These are phyloP conservation scores for Picochlorum sp. DNA, from an alignment of 139 green algal genomes.

Conservation along the genomic window DNA sequence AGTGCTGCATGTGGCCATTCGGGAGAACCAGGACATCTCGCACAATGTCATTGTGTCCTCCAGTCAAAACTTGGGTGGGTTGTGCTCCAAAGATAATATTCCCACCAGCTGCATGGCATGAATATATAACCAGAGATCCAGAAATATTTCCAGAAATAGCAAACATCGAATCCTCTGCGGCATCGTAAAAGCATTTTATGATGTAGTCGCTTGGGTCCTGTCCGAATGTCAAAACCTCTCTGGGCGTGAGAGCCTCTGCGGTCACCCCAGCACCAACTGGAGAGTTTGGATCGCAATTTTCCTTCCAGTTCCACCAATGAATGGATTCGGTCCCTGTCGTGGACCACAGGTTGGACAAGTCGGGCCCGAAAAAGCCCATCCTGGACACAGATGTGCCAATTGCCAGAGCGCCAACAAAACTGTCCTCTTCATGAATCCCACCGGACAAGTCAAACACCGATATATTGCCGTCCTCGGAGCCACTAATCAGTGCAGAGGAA, in stretches of 20 bases:
- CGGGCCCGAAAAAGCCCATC: constrained; percentile 51
- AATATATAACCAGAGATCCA: constrained; percentile 18
- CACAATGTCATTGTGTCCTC: not conserved
- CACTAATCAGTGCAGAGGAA: constrained; percentile 36
- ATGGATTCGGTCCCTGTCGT: constrained; percentile 58
- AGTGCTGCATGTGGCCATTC: no score
- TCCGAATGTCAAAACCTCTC: not conserved
- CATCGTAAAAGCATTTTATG: constrained; percentile 49
- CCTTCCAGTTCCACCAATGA: constrained; percentile 72
- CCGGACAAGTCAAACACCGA: constrained; percentile 55
- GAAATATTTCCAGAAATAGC: constrained; percentile 43
- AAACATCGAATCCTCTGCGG: constrained; percentile 30
- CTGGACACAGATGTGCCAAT: constrained; percentile 55
- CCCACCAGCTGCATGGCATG: not conserved
- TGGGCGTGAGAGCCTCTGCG: not conserved
- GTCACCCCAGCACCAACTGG: constrained; percentile 27
- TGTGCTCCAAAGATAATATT: not conserved
- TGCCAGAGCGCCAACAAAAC: constrained; percentile 61
- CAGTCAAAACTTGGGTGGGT: not conserved
- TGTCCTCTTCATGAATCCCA: constrained; percentile 53
- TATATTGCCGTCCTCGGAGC: constrained; percentile 58
- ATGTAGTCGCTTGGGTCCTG: constrained; percentile 46
- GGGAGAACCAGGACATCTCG: not conserved
- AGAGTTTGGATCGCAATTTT: constrained; percentile 39
- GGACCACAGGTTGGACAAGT: constrained; percentile 42